phyloP scores from a whole-genome alignment of 495 filamentous ascomycete species.

The Lindgomyces ingoldianus region DNA sequence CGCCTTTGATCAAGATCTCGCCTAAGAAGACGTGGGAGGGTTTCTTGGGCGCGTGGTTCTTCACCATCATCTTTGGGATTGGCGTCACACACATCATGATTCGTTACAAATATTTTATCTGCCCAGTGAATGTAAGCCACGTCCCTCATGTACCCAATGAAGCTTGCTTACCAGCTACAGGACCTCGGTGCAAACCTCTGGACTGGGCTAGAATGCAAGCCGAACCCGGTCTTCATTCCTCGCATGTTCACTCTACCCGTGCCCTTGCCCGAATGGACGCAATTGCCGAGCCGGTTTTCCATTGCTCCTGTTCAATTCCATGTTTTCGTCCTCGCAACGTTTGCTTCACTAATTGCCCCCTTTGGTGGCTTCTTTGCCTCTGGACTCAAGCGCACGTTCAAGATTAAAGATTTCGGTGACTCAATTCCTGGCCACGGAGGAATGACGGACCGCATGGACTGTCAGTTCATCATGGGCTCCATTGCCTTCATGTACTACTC shows the following conservation, averaged over 20 bases:
- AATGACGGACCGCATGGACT: constrained; percentile 99
- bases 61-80: constrained; percentile 83
- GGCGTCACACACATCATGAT: constrained; percentile 84
- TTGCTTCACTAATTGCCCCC: constrained; percentile 94
- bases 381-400: constrained; percentile 97
- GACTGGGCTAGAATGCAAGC: constrained; percentile 84
- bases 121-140: constrained; percentile 76
- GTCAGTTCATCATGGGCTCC: constrained; percentile 99
- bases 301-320: constrained; percentile 94
- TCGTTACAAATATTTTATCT: constrained; percentile 96
- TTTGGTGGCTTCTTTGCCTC: constrained; percentile 99
- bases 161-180: constrained; percentile 40
- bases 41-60: constrained; percentile 95
- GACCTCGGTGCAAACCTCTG: constrained; percentile 91
- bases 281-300: constrained; percentile 59
- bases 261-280: constrained; percentile 61
- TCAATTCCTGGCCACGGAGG: constrained; percentile 97
- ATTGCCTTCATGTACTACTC: constrained; percentile 98
- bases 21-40: constrained; percentile 99
- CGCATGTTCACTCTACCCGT: constrained; percentile 80
- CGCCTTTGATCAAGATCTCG: constrained; percentile 95
- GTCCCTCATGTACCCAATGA: not conserved
- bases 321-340: constrained; percentile 84
- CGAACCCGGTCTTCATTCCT: constrained; percentile 89
- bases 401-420: constrained; percentile 99